phyloP scores from a whole-genome alignment of 176 grass and related monocot genomes.

The Aechmea fasciata region DNA sequence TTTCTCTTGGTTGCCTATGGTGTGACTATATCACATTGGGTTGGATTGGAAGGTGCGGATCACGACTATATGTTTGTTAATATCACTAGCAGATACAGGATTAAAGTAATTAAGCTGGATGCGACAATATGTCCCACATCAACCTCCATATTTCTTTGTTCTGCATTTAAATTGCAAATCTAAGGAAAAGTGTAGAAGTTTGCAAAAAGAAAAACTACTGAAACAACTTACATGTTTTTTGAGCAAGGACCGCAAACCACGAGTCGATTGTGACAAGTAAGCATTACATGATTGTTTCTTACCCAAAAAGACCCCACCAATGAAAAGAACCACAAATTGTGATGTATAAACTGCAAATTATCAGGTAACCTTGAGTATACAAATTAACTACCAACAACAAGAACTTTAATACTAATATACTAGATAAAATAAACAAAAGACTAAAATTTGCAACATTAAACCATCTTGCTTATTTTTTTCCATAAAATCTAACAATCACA shows the following conservation, averaged over 20 bases:
- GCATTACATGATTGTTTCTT: constrained; percentile 62
- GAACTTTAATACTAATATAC: background rate
- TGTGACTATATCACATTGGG: too few relatives aligned
- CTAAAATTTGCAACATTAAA: too few relatives aligned
- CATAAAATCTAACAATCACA: too few relatives aligned
- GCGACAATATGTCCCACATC: too few relatives aligned
- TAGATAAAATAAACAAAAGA: too few relatives aligned
- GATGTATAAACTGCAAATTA: constrained; percentile 53
- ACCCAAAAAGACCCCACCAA: constrained; percentile 37
- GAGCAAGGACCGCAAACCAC: constrained; percentile 69
- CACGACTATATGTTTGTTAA: too few relatives aligned
- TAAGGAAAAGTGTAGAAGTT: background rate
- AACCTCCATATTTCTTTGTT: background rate
- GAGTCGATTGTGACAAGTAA: constrained; percentile 78
- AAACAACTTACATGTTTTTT: constrained; percentile 64
- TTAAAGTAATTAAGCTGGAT: too few relatives aligned
- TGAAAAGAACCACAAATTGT: constrained; percentile 85
- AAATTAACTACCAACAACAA: background rate
- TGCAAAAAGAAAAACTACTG: background rate
- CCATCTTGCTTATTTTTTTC: too few relatives aligned
- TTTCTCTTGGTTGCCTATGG: too few relatives aligned
- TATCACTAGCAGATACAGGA: too few relatives aligned
- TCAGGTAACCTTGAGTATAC: background rate
- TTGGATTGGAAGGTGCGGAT: too few relatives aligned
- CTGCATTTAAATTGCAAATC: too few relatives aligned